A percentile compares a stretch with the other conserved stretches of the same genome.
phyloP scores from a whole-genome alignment of 2,329 filamentous ascomycete species.

The Amauroascus verrucosus region DNA sequence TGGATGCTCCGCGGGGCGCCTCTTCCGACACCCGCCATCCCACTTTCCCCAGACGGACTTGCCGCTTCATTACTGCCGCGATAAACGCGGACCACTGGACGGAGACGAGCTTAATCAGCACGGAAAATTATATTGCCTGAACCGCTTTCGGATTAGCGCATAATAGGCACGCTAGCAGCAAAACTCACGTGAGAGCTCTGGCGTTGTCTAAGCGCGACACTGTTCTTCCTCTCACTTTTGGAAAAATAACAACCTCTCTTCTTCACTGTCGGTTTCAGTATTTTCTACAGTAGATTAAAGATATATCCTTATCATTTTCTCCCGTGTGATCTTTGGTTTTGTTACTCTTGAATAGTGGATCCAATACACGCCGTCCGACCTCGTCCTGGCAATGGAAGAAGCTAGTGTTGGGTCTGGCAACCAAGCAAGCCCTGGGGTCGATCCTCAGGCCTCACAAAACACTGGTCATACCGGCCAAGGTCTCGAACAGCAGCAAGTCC shows the following conservation, averaged over 20 bases:
- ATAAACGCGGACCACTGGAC: not conserved
- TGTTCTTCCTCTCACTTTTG: not conserved
- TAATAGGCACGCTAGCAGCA: not conserved
- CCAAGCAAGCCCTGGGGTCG: constrained; percentile 5
- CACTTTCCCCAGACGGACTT: not conserved
- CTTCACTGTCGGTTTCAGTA: not conserved
- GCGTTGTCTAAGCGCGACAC: not conserved
- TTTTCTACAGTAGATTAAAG: not conserved
- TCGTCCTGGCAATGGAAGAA: constrained; percentile 18
- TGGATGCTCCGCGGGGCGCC: not conserved
- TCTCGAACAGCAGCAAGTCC: not conserved
- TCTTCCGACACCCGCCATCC: not conserved
- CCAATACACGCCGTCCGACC: not conserved
- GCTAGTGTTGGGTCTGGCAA: constrained; percentile 29
- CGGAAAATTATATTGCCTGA: not conserved
- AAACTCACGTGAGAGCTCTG: constrained; percentile 7
- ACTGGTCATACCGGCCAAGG: not conserved
- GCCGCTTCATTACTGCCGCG: not conserved
- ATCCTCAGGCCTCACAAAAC: not conserved
- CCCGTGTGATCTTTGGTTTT: not conserved
- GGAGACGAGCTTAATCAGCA: not conserved
- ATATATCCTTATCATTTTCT: not conserved
- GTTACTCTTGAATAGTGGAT: not conserved
- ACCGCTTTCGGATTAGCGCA: not conserved
- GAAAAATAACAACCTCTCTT: not conserved